Conservation (phyloP, 805 yeast genomes). For the Candida quercuum region DNA sequence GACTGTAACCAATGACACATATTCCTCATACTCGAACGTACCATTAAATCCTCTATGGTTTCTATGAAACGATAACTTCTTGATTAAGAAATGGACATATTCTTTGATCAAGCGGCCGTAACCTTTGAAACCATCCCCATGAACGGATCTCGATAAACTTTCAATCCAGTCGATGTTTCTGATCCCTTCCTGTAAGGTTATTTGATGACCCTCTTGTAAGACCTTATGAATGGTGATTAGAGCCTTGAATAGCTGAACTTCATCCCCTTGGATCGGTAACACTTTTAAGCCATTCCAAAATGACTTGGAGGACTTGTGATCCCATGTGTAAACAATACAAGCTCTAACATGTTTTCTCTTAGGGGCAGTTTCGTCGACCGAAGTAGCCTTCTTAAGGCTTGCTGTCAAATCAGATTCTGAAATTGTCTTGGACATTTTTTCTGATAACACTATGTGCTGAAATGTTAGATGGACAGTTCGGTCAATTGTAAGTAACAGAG, state of each 20-base stretch:
- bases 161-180: constrained; percentile 74
- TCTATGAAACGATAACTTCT: constrained; percentile 77
- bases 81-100: constrained; percentile 63
- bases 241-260: constrained; percentile 80
- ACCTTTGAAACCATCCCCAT: constrained; percentile 37
- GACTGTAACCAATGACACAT: constrained; percentile 78
- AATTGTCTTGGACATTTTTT: constrained; percentile 22
- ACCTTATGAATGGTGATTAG: constrained; percentile 84
- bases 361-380: constrained; percentile 84
- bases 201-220: constrained; percentile 96
- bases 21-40: constrained; percentile 93
- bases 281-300: constrained; percentile 82
- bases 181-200: constrained; percentile 74
- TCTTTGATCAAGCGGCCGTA: constrained; percentile 74
- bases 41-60: constrained; percentile 89
- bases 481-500: too few species aligned
- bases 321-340: constrained; percentile 96
- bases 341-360: constrained; percentile 95
- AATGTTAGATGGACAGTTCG: too few species aligned
- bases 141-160: constrained; percentile 54
- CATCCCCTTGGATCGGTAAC: constrained; percentile 76
- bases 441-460: too few species aligned
- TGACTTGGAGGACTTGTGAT: constrained; percentile 75
- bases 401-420: constrained; percentile 36
- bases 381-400: constrained; percentile 70